Base-by-base conservation (phyloP, 2,329 filamentous ascomycete species). In the Scedosporium aurantiacum region DNA sequence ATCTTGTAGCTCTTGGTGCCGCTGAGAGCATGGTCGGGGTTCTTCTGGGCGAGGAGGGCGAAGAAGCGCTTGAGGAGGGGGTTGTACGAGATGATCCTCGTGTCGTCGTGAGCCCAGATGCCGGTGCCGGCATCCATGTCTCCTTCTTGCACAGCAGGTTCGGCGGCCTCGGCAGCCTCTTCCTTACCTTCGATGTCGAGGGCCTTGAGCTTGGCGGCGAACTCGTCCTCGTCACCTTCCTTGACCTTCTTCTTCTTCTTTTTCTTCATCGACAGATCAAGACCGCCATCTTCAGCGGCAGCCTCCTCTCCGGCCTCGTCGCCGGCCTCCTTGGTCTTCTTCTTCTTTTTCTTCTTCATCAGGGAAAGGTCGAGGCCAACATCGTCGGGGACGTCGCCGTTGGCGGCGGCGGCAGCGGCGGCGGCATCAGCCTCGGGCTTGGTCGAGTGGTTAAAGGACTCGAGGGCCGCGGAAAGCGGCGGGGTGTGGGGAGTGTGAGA, bases 1-100 rank as follows among this genome's bases (percentile, higher is more conserved):
- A 99, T 99, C 86, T 97, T 97, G 86, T 97, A 99, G 76, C 89
- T 95, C 82, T 91, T 94, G 71, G 87, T 86, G 67, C 91, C 91
- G 73, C 86, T 90, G 65, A 90, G 88, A 66, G 93, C 88, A 71
- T 97, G 88, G 74, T 99, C 94, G 69, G 94, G 94, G 81, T 99
- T 96, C 82, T 95, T 92, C 77, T 93, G 90, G 76, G 94, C 87
- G 65, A 99, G 86, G 67, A 96, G 88, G 72, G 85, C 88, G 84
- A 97, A 99, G 83, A 99, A 99, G 68, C 94, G 90, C 71, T 82
- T 83, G 66, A 97, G 86, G 58, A 99, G 86, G 65, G 91, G 82
- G 70, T 86, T 83, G 82, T 97, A 99, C 71, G 82, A 86, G 76
- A 97, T 91, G 66, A 86, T 75, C 72, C 86, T 85, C 62, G 83